phyloP scores from a whole-genome alignment of 805 yeast species.

The Saccharomycopsis synnaedendra region DNA sequence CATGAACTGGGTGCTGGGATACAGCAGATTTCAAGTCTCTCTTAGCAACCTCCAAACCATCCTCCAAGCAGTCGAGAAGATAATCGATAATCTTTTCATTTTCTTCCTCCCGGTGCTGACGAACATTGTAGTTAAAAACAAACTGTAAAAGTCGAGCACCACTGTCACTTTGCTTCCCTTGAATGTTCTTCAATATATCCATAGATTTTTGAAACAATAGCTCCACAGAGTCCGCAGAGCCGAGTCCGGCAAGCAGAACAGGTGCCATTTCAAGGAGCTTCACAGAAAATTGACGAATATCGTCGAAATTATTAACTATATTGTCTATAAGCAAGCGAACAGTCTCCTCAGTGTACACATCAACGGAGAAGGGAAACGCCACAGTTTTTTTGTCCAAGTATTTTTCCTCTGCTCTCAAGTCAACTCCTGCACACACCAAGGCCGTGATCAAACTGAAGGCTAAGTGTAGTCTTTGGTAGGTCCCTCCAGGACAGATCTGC shows the following conservation, averaged over 20 bases:
- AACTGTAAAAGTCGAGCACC: conserved; percentile 62
- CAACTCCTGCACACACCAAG: conserved; percentile 46
- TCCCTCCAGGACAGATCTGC: conserved; percentile 43
- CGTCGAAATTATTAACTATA: conserved; percentile 64
- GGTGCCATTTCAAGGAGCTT: conserved; percentile 35
- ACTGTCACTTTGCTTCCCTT: conserved; percentile 56
- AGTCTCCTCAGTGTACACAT: conserved; percentile 29
- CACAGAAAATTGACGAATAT: conserved; percentile 47
- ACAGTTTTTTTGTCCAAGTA: conserved; percentile 30
- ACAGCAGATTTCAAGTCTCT: conserved; percentile 30
- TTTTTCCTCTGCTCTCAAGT: conserved; percentile 28
- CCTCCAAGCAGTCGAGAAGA: conserved; percentile 26
- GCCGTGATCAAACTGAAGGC: conserved; percentile 35
- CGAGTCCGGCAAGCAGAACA: conserved; percentile 20
- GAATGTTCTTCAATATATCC: conserved; percentile 28
- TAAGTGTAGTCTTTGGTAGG: conserved; percentile 41
- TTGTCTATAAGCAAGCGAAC: conserved; percentile 46
- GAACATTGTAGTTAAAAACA: conserved; percentile 28
- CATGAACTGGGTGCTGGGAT: conserved; percentile 45
- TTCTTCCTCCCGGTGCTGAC: conserved; percentile 1
- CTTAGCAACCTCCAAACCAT: conserved; percentile 25
- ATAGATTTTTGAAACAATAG: conserved; percentile 15
- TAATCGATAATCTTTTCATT: conserved; percentile 8
- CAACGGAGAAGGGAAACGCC: conserved; percentile 36
- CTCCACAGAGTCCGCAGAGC: conserved; percentile 17